These are phyloP conservation scores for Podosphaera leucotricha DNA, from an alignment of 2,329 filamentous ascomycete species.

Conservation along the genomic window DNA sequence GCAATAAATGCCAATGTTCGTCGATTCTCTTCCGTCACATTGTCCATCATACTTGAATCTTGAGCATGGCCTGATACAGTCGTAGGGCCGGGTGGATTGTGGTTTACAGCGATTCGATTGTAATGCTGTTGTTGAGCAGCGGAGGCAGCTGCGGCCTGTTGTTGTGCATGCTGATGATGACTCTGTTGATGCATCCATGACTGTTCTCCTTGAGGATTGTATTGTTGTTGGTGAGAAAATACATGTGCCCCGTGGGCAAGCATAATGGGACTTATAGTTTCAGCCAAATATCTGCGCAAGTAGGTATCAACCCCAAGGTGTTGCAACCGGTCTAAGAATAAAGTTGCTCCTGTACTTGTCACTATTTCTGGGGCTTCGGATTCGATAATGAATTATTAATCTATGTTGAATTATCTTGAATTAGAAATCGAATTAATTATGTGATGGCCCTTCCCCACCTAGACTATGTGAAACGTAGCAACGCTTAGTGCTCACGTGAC, in stretches of 20 bases:
- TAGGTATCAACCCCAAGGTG: not conserved
- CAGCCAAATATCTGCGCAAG: not conserved
- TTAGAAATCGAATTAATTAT: not conserved
- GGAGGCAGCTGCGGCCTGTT: slow-evolving; percentile 16
- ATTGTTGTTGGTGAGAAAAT: slow-evolving; percentile 45
- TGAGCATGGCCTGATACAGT: slow-evolving; percentile 25
- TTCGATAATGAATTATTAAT: not conserved
- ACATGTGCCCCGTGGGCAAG: slow-evolving; percentile 35
- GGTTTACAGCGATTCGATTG: slow-evolving; percentile 45
- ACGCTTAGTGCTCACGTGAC: not conserved
- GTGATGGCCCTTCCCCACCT: not conserved
- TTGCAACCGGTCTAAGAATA: not conserved
- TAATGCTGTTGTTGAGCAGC: slow-evolving; percentile 33
- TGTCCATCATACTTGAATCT: slow-evolving; percentile 35
- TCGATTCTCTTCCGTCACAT: slow-evolving; percentile 70
- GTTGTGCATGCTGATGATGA: slow-evolving; percentile 19
- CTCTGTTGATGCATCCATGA: slow-evolving; percentile 37
- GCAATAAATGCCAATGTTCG: slow-evolving; percentile 85
- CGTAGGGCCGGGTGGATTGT: slow-evolving; percentile 22
- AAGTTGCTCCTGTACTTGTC: not conserved
- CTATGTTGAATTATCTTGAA: not conserved
- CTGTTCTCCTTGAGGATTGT: slow-evolving; percentile 32
- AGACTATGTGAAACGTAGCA: not conserved
- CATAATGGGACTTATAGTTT: slow-evolving; percentile 20
- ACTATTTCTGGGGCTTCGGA: not conserved